Base-by-base conservation (phyloP, 345 rosid species). In the Arabis hirsuta region DNA sequence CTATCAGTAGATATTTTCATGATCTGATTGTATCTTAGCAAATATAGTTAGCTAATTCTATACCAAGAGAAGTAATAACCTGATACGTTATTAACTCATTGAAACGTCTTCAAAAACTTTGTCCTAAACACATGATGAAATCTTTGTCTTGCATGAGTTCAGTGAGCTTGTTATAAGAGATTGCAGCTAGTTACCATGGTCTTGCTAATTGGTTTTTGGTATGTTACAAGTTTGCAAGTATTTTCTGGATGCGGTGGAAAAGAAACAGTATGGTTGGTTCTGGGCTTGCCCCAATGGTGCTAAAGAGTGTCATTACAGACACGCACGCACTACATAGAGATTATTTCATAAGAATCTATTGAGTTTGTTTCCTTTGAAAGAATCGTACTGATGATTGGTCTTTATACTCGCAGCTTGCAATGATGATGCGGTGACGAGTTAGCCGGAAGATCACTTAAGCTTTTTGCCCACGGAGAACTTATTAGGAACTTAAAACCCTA, bases 251-350 rank as follows among this genome's bases (percentile, higher is more conserved):
- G 96, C 96, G 4, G 99, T 95, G 68, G 98, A 94, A 72, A 91
- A 85, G 91, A 91, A 91, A 78, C 96, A 94, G 72, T 91, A 91
- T 80, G 99, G 97, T 56, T 95, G 96, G 96, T 95, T 91, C 71
- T 95, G 99, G 99, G 85, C 9, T 31, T 95, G 99, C 58, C 96
- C 96, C 61, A 95, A 88, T 63, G 99, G 96, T 55, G 85, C 76
- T 36, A 86, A 82, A 80, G 91, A 87, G 24, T 94, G 97, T 79
- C 98, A 91, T 71, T 94, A 94, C 79, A 89, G 98, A 50, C 98
- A 94, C 79, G 96, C 98, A 26, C n/a, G n/a, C n/a, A 3, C 4
- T 27, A 27, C 31, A 27, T 27, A 27, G 31, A 27, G 31, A 27
- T 27, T 27, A 27, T 27, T 27, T 27, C 31, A 27, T 27, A 27